Percentiles rank a stretch among this genome's conserved stretches.
phyloP scores from a whole-genome alignment of 352 stramenopile genomes.

The Phytopythium cucurbitacearum region DNA sequence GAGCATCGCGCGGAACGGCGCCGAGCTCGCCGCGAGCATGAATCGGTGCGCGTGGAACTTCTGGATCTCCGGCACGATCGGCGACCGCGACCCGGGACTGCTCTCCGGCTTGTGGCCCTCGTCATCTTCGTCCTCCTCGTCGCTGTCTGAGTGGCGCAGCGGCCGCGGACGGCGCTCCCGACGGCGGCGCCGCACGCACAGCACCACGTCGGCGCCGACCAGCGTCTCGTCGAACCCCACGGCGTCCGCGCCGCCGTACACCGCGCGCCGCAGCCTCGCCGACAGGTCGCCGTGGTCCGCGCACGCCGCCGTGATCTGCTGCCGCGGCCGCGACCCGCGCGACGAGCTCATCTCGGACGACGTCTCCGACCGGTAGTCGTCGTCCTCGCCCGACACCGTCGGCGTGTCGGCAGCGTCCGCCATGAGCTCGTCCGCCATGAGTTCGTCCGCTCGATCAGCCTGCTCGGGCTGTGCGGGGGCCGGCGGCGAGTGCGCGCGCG shows the following conservation, averaged over 20 bases:
- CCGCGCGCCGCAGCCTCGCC: conserved; percentile 45
- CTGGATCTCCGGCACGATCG: conserved; percentile 1
- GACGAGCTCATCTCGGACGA: conserved; percentile 53
- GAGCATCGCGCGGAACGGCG: conserved; percentile 80
- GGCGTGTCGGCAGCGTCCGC: conserved; percentile 37
- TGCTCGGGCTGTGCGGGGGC: neutral
- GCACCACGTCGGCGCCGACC: conserved; percentile 67
- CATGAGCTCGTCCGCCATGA: neutral
- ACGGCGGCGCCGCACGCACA: conserved; percentile 35
- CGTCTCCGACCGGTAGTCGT: conserved; percentile 77
- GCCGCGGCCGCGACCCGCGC: conserved; percentile 15
- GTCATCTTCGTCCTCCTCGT: conserved; percentile 1
- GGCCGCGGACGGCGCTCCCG: neutral
- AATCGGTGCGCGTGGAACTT: conserved; percentile 75
- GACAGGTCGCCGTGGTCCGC: conserved; percentile 68
- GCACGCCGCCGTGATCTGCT: conserved; percentile 38
- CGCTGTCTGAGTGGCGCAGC: conserved; percentile 4
- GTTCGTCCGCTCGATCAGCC: conserved; percentile 6
- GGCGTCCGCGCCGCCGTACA: conserved; percentile 19
- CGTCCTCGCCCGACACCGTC: conserved; percentile 59
- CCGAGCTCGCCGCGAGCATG: conserved; percentile 80
- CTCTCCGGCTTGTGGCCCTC: neutral
- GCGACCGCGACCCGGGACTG: neutral
- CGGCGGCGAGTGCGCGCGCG: conserved; percentile 2
- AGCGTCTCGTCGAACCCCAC: conserved; percentile 50